Evolutionary conservation across 139 green algal genomes (phyloP), one percentile per base, ranked within the genome.

Genomic region (Chlamydomonas eustigma): DNA sequence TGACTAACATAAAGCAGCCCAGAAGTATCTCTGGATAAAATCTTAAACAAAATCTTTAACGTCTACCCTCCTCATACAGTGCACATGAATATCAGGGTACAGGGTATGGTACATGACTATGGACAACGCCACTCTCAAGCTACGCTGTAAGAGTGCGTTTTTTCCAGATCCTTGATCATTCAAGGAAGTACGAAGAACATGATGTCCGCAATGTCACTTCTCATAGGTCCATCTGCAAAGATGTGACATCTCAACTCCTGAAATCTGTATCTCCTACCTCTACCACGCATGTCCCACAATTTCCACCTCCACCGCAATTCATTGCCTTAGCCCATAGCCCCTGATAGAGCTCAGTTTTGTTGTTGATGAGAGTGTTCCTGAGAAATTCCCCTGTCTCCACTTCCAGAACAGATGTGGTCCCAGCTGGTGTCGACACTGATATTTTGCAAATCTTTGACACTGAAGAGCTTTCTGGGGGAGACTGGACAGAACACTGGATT

Each of bases 241-340:
- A 18, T 18, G 44, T 22, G 28, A 34, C 58, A 18, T 33, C 6
- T 69, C 5, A 5, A 75, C 28, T 2, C 37, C 6, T 66, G 38
- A n/a, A n/a, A n/a, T n/a, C n/a, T n/a, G n/a, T n/a, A n/a, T n/a
- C n/a, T 35, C 74, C 24, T 32, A 80, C 75, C 75, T 80, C 50
- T 12, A 80, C 75, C 2, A 75, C 22, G 50, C 75, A 80, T 33
- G 75, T 80, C 31, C 75, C 75, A 36, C 75, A 80, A 12, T 24
- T 72, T 2, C 75, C 75, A 4, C 39, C 75, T 28, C 75, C 75
- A n/a, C 75, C 75, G 30, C 75, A 80, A 35, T 80, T 80, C 75
- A 79, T 79, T 22, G 31, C 28, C 58, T 78, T 72, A 34, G 65
- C 65, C 65, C 65, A 72, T 34, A 72, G 39, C 3, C 65, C 65